Evolutionary conservation across 2,329 filamentous ascomycete species (phyloP).

Genomic region (Microcyclospora pomicola): DNA sequence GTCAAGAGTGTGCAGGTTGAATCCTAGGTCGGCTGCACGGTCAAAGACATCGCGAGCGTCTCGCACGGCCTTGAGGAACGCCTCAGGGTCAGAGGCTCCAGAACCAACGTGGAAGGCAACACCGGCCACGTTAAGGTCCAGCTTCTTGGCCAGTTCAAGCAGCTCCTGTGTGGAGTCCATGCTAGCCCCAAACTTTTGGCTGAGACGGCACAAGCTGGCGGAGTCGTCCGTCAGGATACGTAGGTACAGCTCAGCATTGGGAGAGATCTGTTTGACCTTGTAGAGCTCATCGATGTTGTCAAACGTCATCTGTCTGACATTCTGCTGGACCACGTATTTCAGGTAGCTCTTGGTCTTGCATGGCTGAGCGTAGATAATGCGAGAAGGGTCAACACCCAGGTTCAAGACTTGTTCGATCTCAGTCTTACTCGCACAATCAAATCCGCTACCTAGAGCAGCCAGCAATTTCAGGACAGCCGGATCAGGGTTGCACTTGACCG

Average conservation of each 20-base stretch:
- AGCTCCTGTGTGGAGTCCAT: conserved; percentile 69
- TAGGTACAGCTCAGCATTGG: conserved; percentile 78
- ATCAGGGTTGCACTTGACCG: conserved; percentile 98
- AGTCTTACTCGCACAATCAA: conserved; percentile 94
- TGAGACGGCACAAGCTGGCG: conserved; percentile 82
- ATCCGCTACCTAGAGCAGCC: conserved; percentile 77
- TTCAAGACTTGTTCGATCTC: conserved; percentile 87
- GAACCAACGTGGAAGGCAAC: conserved; percentile 98
- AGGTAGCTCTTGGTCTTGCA: conserved; percentile 99
- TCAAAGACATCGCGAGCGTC: conserved; percentile 85
- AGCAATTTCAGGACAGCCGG: conserved; percentile 77
- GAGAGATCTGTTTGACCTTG: conserved; percentile 90
- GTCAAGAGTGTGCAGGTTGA: conserved; percentile 73
- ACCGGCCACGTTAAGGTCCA: conserved; percentile 82
- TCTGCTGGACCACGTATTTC: conserved; percentile 69
- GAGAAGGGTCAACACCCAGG: conserved; percentile 69
- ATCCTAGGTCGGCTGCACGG: conserved; percentile 63
- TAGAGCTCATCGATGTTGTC: conserved; percentile 96
- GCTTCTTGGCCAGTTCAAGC: conserved; percentile 62
- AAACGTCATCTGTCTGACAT: conserved; percentile 97
- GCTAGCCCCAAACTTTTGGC: conserved; percentile 91
- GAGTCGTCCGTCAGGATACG: conserved; percentile 96
- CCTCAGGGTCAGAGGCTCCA: conserved; percentile 81
- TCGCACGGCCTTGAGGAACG: conserved; percentile 79
- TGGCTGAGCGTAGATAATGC: conserved; percentile 97